Base-by-base conservation (phyloP, 2,329 filamentous ascomycete species). In the Biscogniauxia mediterranea region DNA sequence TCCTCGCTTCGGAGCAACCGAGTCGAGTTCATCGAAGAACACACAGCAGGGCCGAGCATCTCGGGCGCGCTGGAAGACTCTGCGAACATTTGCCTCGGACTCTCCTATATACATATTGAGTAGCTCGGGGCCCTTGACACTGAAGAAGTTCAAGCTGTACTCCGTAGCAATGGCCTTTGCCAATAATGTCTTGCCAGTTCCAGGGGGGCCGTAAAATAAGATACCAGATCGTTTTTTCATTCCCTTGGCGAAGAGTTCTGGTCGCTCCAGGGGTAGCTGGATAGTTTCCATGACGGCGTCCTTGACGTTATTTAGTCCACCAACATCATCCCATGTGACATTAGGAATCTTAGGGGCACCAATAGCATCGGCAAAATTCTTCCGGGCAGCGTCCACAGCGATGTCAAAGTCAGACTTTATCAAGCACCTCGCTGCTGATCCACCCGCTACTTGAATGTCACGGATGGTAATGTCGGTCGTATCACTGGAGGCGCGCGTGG, bases 191-290 rank as follows among this genome's bases (percentile, higher is more conserved):
- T 97, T 97, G 69, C 93, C 93, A 1, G 93, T 96, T 64, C 93
- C 93, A 0, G 93, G 93, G 0, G 93, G 93, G 0, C 93, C 93
- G 71, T 96, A 96, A 77, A 97, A 96, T 23, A 96, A 77, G 66
- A 97, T 96, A 68, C 93, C 93, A 21, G 92, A 96, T 51, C 94
- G 89, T 80, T 98, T 98, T 84, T 97, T 97, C 90, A 98, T 95
- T 55, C 94, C 95, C 80, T 94, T 96, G 32, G 93, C 93, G 71
- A 98, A 98, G 1, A 98, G 84, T 75, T 98, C 95, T 0, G 94
- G 94, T 9, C 93, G 85, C 64, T 96, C 92, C 1, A 98, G 84
- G 0, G 94, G 95, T 42, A 98, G 82, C 74, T 97, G 94, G 58
- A 98, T 98, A 0, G 95, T 98, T 76, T 98, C 95, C 74, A 92